phyloP scores from a whole-genome alignment of 164 flowering plant species.

The Akebia trifoliata region DNA sequence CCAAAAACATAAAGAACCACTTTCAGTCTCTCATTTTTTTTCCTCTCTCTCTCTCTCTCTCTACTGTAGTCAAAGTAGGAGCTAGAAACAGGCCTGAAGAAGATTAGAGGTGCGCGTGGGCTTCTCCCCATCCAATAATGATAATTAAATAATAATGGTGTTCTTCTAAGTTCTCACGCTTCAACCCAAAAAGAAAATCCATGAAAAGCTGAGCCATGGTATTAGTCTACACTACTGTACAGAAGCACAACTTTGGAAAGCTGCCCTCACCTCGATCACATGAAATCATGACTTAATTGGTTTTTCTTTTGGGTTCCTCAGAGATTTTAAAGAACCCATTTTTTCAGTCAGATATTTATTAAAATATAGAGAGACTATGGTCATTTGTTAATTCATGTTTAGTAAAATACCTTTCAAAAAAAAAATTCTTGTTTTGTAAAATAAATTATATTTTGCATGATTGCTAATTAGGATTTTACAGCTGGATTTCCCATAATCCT shows the following conservation, averaged over 20 bases:
- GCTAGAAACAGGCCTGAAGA: neutral
- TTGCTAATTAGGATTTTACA: no score
- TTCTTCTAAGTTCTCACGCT: conserved; percentile 3
- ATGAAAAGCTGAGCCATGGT: conserved; percentile 8
- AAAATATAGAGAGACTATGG: no score
- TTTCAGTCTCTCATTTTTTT: neutral
- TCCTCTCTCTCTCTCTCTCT: neutral
- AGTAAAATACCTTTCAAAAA: no score
- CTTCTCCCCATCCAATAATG: neutral
- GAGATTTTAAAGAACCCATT: neutral
- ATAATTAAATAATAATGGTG: neutral
- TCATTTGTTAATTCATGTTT: no score
- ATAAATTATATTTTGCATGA: no score
- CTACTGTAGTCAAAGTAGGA: neutral
- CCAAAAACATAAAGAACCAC: neutral
- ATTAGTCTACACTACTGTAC: neutral
- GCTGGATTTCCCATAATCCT: no score
- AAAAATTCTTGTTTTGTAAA: no score
- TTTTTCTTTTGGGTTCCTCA: neutral
- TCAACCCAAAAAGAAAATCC: neutral
- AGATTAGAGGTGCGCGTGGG: neutral
- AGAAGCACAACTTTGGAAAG: neutral
- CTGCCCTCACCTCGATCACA: conserved; percentile 12
- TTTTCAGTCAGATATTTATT: no score
- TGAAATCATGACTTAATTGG: conserved; percentile 2